Percentiles rank a stretch among this genome's conserved stretches.
phyloP scores from a whole-genome alignment of 2,329 filamentous ascomycete species.

The Davidsoniella eucalypti region DNA sequence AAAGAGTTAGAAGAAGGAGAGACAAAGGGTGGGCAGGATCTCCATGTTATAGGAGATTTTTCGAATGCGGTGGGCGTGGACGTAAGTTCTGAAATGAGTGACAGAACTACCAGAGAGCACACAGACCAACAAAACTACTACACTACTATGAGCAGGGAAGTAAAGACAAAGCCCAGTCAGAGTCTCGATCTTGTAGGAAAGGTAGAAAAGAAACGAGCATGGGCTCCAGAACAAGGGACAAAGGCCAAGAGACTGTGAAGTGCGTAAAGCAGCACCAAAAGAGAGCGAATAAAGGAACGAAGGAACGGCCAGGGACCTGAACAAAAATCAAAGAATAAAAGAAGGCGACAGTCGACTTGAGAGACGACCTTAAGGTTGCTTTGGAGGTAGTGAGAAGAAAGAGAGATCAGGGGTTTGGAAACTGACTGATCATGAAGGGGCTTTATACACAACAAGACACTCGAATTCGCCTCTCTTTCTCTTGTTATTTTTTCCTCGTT shows the following conservation, averaged over 20 bases:
- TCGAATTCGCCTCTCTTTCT: no score
- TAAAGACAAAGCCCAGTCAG: background rate
- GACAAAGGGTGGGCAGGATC: no score
- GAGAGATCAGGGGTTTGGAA: background rate
- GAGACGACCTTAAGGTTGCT: background rate
- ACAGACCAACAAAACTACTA: background rate
- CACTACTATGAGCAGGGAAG: background rate
- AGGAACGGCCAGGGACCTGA: conserved; percentile 2
- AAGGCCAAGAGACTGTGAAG: background rate
- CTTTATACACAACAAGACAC: background rate
- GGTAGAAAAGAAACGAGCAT: background rate
- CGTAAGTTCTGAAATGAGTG: background rate
- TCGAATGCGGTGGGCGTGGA: background rate
- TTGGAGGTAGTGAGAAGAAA: background rate
- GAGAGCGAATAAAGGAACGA: background rate
- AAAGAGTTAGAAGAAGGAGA: no score
- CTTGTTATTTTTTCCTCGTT: no score
- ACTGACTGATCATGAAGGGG: background rate
- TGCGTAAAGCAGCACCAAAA: background rate
- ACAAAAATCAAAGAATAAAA: background rate
- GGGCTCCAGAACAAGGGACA: background rate
- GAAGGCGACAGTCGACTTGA: background rate
- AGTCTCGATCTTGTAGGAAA: background rate
- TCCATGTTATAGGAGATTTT: background rate
- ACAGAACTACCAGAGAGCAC: background rate